Percentiles rank a stretch among this genome's conserved stretches.
Conservation (phyloP, 768 basidiomycete genomes). For the Naganishia onofrii region DNA sequence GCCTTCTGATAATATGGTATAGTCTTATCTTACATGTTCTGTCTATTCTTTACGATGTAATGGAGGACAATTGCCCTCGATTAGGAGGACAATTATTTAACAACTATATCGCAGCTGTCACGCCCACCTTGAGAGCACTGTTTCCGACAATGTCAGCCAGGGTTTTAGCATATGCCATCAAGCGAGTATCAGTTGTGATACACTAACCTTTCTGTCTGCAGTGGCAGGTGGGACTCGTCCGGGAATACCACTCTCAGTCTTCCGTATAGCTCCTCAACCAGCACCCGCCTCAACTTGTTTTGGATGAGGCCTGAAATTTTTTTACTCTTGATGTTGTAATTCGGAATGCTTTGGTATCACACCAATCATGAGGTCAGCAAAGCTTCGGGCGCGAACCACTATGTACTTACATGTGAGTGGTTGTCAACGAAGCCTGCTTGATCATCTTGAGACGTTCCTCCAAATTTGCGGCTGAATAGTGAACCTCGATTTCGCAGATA, state of each 20-base stretch:
- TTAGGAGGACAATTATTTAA: too few species aligned
- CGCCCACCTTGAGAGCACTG: conserved; percentile 14
- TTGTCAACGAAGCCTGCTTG: conserved; percentile 51
- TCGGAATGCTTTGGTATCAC: conserved; percentile 57
- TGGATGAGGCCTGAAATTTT: conserved; percentile 39
- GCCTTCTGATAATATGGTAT: too few species aligned
- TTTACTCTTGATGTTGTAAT: conserved; percentile 60
- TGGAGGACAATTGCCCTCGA: too few species aligned
- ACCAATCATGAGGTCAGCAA: background rate
- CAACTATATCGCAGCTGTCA: conserved; percentile 6
- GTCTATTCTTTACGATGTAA: too few species aligned
- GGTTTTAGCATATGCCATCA: background rate
- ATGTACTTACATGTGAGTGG: conserved; percentile 62
- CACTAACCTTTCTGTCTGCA: background rate
- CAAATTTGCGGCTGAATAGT: conserved; percentile 48
- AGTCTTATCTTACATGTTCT: too few species aligned
- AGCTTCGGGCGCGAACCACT: too few species aligned
- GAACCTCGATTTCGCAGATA: conserved; percentile 59
- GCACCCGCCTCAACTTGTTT: conserved; percentile 56
- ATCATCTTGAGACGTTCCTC: conserved; percentile 55
- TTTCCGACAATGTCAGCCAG: background rate
- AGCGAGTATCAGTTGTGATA: background rate
- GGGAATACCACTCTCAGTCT: conserved; percentile 53
- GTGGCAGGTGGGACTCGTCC: conserved; percentile 23
- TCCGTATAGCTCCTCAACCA: conserved; percentile 66